Base-by-base conservation (phyloP, 2,329 filamentous ascomycete genomes). In the Pseudogymnoascus sp. region DNA sequence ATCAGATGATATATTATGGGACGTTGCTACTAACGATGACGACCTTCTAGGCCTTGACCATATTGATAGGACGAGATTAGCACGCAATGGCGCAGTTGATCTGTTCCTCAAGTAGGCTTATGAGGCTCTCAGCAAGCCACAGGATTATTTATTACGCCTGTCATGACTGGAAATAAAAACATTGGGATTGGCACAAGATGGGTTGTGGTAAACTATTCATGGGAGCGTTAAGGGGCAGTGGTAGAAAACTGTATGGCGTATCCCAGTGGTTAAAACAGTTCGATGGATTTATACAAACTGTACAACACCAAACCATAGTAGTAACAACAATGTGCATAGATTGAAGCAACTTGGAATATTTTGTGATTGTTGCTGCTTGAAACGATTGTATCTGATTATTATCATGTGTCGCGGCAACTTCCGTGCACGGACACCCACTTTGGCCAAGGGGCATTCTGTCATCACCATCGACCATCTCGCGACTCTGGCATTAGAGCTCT, bases 21-120 rank as follows among this genome's bases (percentile, higher is more conserved):
- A 78, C 60, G 70, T 78, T 66, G 77, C 75, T 62, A 73, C 70
- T 25, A 76, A 75, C 3, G 80, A 84, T 25, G 85, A 88, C 64
- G 83, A 87, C 64, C 77, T 78, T 65, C 78, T 89, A 62, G 86
- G 85, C 15, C 72, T 89, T 63, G 86, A 89, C 70, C 86, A 89
- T 66, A 74, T 82, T 53, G 85, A 88, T 73, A 80, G 84, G 68
- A 77, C 83, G 59, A 78, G 83, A 66, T 74, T 78, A 18, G 67
- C 81, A 65, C 78, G 83, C 62, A 86, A 86, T 68, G 84, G 84
- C 50, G 79, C 77, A 64, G 81, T 81, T 43, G 85, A 87, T 69
- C 76, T 88, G 69, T 87, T 87, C 74, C 80, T 87, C 62, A 71
- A 68, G 67, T 73, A 71, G 69, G 68, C 59, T 67, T 38, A 38